phyloP scores from a whole-genome alignment of 192 early-diverging fungal species.

The Coemansia sp. region DNA sequence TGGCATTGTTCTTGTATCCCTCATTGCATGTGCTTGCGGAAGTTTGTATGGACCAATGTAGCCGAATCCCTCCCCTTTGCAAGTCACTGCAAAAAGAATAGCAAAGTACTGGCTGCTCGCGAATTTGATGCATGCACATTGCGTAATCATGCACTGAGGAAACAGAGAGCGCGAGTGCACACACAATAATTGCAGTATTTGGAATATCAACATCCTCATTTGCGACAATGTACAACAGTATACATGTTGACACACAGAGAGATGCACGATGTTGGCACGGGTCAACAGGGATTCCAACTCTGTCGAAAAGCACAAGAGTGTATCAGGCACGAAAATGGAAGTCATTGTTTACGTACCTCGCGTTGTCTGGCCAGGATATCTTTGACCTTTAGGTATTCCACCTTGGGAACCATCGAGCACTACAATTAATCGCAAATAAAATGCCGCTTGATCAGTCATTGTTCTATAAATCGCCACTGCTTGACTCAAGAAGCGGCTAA shows the following conservation, averaged over 20 bases:
- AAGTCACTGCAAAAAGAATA: background rate
- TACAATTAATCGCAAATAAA: constrained; percentile 32
- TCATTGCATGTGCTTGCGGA: background rate
- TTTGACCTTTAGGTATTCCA: constrained; percentile 76
- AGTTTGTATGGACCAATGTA: background rate
- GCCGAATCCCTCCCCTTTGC: background rate
- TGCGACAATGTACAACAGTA: background rate
- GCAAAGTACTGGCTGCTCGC: background rate
- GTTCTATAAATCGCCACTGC: background rate
- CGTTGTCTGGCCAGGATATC: constrained; percentile 75
- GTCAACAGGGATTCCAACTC: background rate
- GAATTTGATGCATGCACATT: background rate
- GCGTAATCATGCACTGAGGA: background rate
- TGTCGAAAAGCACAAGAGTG: background rate
- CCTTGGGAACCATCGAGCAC: constrained; percentile 89
- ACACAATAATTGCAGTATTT: background rate
- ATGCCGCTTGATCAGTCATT: background rate
- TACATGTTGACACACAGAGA: background rate
- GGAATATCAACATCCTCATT: background rate
- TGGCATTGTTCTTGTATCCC: background rate
- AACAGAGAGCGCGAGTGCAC: background rate
- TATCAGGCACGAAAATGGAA: background rate
- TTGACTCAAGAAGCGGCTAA: background rate
- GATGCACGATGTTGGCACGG: background rate
- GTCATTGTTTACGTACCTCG: constrained; percentile 39